Evolutionary conservation across 2,329 filamentous ascomycete species (phyloP).

Genomic region (Claviceps citrina): DNA sequence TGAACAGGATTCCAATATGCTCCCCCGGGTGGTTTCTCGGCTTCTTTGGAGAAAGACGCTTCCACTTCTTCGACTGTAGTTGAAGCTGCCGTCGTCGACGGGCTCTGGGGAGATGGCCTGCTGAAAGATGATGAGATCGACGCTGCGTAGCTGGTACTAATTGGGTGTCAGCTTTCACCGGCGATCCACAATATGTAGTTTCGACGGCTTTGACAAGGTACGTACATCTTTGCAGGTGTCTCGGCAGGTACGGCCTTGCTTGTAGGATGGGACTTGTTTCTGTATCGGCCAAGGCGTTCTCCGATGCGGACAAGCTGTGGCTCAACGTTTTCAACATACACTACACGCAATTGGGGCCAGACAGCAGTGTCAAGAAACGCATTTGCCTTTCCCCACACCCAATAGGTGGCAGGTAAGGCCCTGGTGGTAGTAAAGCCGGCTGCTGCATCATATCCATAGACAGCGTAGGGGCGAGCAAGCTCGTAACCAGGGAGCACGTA

Average conservation of each 20-base stretch:
- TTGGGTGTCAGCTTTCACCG: not conserved
- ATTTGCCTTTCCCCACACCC: constrained; percentile 53
- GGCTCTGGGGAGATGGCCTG: constrained; percentile 19
- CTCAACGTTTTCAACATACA: constrained; percentile 87
- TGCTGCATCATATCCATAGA: constrained; percentile 50
- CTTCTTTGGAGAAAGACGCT: constrained; percentile 15
- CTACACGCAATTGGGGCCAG: constrained; percentile 63
- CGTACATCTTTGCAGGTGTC: constrained; percentile 1
- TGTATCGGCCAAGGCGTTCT: constrained; percentile 69
- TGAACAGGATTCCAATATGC: constrained; percentile 21
- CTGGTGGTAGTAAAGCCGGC: constrained; percentile 53
- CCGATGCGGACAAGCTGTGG: constrained; percentile 88
- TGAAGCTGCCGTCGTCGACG: constrained; percentile 19
- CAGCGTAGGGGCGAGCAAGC: constrained; percentile 57
- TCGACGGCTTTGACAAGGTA: not conserved
- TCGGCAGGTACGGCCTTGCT: constrained; percentile 3
- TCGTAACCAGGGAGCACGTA: constrained; percentile 63
- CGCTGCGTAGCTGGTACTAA: constrained; percentile 7
- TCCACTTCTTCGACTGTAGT: constrained; percentile 8
- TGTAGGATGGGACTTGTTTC: constrained; percentile 21
- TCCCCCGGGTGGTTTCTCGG: constrained; percentile 10
- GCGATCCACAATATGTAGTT: not conserved
- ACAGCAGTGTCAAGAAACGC: constrained; percentile 60
- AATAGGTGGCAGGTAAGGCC: constrained; percentile 55
- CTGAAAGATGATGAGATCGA: constrained; percentile 19